Conservation (phyloP, 441 rosid genomes). For the Erysimum cheiri region DNA sequence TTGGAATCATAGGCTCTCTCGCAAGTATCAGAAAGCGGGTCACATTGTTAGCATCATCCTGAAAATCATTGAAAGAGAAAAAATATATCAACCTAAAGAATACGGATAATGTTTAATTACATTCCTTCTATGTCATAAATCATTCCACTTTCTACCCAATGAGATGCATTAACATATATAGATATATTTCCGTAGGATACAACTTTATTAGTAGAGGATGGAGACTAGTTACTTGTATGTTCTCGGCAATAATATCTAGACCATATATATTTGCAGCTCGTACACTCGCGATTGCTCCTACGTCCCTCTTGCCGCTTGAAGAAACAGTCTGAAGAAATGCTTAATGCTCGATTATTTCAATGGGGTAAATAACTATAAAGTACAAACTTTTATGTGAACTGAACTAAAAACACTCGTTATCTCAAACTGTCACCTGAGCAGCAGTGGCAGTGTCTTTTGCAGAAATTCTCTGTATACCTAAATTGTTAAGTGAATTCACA, state of each 20-base stretch:
- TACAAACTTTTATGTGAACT: neutral
- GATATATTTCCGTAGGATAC: neutral
- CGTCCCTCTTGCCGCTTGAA: constrained; percentile 56
- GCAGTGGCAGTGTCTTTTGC: constrained; percentile 88
- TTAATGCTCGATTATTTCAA: constrained; percentile 6
- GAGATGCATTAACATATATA: constrained; percentile 1
- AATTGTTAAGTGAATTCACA: constrained; percentile 64
- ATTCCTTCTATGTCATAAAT: constrained; percentile 11
- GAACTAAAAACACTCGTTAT: constrained; percentile 9
- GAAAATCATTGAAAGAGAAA: constrained; percentile 26
- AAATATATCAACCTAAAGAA: constrained; percentile 21
- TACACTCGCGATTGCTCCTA: constrained; percentile 90
- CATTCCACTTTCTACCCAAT: constrained; percentile 12
- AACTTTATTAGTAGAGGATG: constrained; percentile 10
- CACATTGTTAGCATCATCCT: constrained; percentile 79
- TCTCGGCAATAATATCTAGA: constrained; percentile 75
- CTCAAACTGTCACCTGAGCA: constrained; percentile 68
- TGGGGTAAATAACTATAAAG: neutral
- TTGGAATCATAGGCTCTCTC: constrained; percentile 89
- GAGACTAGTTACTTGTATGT: constrained; percentile 65
- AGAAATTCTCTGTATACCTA: constrained; percentile 66
- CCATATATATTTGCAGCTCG: constrained; percentile 92
- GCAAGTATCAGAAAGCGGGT: constrained; percentile 93
- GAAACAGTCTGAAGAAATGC: constrained; percentile 63
- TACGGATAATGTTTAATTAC: constrained; percentile 1